Percentiles rank a stretch among this genome's conserved stretches.
Evolutionary conservation across 768 basidiomycete genomes (phyloP).

Genomic region (Auricularia cornea): DNA sequence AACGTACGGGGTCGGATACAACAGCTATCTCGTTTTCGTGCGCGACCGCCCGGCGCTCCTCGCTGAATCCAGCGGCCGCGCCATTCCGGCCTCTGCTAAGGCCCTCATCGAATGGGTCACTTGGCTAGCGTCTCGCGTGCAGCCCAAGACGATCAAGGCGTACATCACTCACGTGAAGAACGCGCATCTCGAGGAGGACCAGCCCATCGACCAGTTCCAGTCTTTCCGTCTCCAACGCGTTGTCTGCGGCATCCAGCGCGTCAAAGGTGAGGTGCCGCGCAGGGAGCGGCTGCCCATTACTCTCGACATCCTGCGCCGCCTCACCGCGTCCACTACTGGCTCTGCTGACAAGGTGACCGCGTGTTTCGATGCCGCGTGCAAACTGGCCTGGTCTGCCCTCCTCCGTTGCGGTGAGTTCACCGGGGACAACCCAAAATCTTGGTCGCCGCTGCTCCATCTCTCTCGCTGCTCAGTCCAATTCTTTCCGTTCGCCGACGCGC

Average conservation of each 20-base stretch:
- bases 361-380: conserved; percentile 12
- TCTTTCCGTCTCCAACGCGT: conserved; percentile 22
- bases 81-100: conserved; percentile 5
- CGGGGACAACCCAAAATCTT: conserved; percentile 3
- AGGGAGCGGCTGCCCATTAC: conserved; percentile 21
- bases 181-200: conserved; percentile 24
- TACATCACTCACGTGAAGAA: conserved; percentile 17
- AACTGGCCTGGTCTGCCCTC: conserved; percentile 15
- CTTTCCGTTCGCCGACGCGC: conserved; percentile 16
- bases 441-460: conserved; percentile 14
- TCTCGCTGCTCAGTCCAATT: conserved; percentile 18
- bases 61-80: not conserved
- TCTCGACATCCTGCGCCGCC: conserved; percentile 10
- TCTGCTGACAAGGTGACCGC: not conserved
- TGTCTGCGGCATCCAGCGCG: conserved; percentile 21
- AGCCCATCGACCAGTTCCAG: conserved; percentile 18
- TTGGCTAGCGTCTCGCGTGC: conserved; percentile 15
- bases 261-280: conserved; percentile 7
- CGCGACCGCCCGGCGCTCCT: not conserved
- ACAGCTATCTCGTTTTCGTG: conserved; percentile 23
- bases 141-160: conserved; percentile 21
- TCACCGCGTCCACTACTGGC: not conserved
- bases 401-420: conserved; percentile 20
- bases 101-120: not conserved
- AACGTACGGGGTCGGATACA: conserved; percentile 15